These are phyloP conservation scores for Trametes sp. DNA, from an alignment of 1,284 basidiomycete species.

Conservation along the genomic window DNA sequence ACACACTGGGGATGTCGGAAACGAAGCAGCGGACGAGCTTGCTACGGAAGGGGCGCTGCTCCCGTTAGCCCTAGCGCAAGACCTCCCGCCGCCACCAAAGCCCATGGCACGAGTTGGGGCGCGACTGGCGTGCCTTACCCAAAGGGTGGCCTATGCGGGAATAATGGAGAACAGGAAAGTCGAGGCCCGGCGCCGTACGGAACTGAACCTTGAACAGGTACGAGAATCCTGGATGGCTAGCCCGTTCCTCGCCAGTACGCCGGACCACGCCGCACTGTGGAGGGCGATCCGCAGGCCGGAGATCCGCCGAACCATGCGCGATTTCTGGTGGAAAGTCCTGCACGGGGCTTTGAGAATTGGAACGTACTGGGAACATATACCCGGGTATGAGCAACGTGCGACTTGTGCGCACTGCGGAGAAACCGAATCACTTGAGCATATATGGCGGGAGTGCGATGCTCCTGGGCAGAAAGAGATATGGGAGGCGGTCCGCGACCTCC, in stretches of 20 bases:
- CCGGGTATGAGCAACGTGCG: background rate
- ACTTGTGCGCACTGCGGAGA: background rate
- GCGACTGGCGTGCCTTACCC: too few relatives aligned
- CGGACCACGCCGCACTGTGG: background rate
- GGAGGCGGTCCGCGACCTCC: background rate
- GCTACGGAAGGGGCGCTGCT: background rate
- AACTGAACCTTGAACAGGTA: too few relatives aligned
- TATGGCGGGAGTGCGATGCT: background rate
- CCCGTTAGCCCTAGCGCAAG: too few relatives aligned
- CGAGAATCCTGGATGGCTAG: too few relatives aligned
- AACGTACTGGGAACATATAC: background rate
- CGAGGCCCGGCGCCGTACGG: too few relatives aligned
- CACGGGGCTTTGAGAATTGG: background rate
- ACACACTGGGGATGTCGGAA: background rate
- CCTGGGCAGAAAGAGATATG: background rate
- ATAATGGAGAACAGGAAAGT: too few relatives aligned
- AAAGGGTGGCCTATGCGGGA: too few relatives aligned
- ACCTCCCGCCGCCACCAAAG: too few relatives aligned
- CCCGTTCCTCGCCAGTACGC: too few relatives aligned
- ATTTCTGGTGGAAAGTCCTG: background rate
- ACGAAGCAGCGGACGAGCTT: background rate
- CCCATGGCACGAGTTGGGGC: too few relatives aligned
- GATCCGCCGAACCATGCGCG: background rate
- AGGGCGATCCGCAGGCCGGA: background rate
- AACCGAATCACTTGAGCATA: background rate